A percentile compares a stretch with the other conserved stretches of the same genome.
Conservation (phyloP, 768 basidiomycete species). For the Hygrophorus pudorinus region DNA sequence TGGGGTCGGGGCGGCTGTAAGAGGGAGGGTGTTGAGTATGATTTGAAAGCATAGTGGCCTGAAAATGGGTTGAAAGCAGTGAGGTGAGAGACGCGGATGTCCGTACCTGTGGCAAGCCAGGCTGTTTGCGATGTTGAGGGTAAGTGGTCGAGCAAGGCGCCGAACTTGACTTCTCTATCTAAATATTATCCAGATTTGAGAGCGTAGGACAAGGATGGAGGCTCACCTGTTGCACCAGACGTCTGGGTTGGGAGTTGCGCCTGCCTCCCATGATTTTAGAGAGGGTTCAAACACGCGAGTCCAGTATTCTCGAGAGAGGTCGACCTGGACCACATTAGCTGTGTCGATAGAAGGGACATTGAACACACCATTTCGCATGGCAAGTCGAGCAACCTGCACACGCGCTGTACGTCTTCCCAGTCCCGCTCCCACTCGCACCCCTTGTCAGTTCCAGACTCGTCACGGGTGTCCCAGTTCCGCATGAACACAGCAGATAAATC, state of each 20-base stretch:
- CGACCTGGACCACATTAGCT: slow-evolving; percentile 40
- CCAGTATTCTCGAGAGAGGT: slow-evolving; percentile 91
- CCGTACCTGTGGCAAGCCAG: slow-evolving; percentile 77
- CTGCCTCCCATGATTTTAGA: slow-evolving; percentile 63
- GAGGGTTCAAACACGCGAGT: slow-evolving; percentile 83
- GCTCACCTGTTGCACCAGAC: slow-evolving; percentile 80
- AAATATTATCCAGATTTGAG: neutral
- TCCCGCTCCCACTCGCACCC: slow-evolving; percentile 96
- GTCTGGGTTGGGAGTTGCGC: slow-evolving; percentile 87
- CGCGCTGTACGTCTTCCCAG: slow-evolving; percentile 81
- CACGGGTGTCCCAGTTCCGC: slow-evolving; percentile 91
- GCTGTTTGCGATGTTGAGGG: slow-evolving; percentile 24
- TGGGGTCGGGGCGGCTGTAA: slow-evolving; percentile 26
- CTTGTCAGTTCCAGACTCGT: slow-evolving; percentile 68
- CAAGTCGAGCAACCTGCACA: slow-evolving; percentile 64
- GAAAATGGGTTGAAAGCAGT: neutral
- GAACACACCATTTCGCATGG: slow-evolving; percentile 59
- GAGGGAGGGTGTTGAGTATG: slow-evolving; percentile 26
- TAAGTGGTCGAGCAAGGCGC: slow-evolving; percentile 65
- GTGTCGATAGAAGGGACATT: neutral
- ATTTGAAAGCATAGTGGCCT: slow-evolving; percentile 85
- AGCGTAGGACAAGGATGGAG: neutral
- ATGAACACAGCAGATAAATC: slow-evolving; percentile 87
- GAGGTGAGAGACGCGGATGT: neutral
- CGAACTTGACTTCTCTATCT: slow-evolving; percentile 82